Base-by-base conservation (phyloP, 306 rosid species). In the Prunus salicina region DNA sequence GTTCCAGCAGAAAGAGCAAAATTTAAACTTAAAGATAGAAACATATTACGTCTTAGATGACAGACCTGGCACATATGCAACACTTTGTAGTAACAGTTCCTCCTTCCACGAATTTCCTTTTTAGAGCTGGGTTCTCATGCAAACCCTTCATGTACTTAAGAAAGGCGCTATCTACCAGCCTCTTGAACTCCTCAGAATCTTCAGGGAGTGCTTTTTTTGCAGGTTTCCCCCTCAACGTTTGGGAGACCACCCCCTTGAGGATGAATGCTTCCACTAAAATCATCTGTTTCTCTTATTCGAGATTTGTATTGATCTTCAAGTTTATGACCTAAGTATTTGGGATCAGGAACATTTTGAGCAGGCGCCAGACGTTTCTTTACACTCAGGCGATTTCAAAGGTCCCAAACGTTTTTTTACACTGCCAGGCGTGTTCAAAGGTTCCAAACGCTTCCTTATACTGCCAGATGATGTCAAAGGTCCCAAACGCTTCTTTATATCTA, bases 31-130 rank as follows among this genome's bases (percentile, higher is more conserved):
- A 64, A 55, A 32, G 19, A 49, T 34, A 64, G 49, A 56, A 60
- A 61, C 76, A 73, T 16, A 30, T 38, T 6, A 50, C 5, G 41
- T n/a, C 24, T 22, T 62, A 32, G 77, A 82, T 72, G 65, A 82
- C 86, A 72, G 72, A 82, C 88, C 88, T 85, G 86, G 82, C 80
- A 38, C 88, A 85, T 45, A 76, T 73, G 55, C 64, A 45, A 78
- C 88, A 85, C 77, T 61, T 76, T n/a, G 74, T 53, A 73, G 82
- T 66, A 67, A 60, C 64, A 49, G 56, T 61, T 53, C 69, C 69
- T 66, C 72, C 79, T 47, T 71, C 82, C 58, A 43, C 38, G 72
- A 78, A 75, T 67, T 68, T 77, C 52, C 72, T 73, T 56, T 67
- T 72, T 30, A 50, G 73, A 38, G 78, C 53, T 67, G 80, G 68